A percentile compares a stretch with the other conserved stretches of the same genome.
phyloP scores from a whole-genome alignment of 2,329 filamentous ascomycete genomes.

The Venturia aucupariae region DNA sequence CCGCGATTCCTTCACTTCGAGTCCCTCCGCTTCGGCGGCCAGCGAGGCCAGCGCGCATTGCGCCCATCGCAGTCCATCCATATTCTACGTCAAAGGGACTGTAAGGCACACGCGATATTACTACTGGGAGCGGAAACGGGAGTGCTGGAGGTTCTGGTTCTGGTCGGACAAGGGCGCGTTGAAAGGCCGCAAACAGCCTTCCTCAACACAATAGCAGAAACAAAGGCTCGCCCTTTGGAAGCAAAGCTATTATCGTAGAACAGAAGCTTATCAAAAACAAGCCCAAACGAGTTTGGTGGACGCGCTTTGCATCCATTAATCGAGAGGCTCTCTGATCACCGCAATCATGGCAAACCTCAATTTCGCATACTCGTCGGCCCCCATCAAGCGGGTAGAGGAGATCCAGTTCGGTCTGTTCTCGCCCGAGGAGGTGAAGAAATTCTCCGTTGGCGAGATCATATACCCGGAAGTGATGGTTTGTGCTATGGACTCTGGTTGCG shows the following conservation, averaged over 20 bases:
- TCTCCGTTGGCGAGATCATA: slow-evolving; percentile 92
- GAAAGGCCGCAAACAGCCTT: slow-evolving; percentile 1
- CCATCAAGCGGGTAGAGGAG: slow-evolving; percentile 95
- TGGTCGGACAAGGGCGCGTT: slow-evolving; percentile 6
- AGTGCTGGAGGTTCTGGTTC: neutral
- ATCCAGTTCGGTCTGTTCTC: slow-evolving; percentile 98
- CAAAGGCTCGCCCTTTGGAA: neutral
- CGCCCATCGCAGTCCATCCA: slow-evolving; percentile 1
- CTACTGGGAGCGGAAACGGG: neutral
- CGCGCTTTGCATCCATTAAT: slow-evolving; percentile 3
- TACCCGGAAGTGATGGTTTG: slow-evolving; percentile 94
- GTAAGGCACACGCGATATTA: neutral
- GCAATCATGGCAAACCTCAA: slow-evolving; percentile 69
- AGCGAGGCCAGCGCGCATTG: slow-evolving; percentile 10
- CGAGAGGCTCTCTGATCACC: slow-evolving; percentile 2
- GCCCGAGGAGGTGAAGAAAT: slow-evolving; percentile 96
- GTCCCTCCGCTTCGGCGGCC: slow-evolving; percentile 12
- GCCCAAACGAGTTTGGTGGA: neutral
- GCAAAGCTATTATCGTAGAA: neutral
- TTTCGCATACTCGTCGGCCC: slow-evolving; percentile 82
- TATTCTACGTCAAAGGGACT: neutral
- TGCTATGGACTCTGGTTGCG: slow-evolving; percentile 16
- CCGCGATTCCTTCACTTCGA: neutral
- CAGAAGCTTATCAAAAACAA: neutral
- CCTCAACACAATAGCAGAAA: neutral